Conservation (phyloP, 1,284 basidiomycete species). For the Tausonia pullulans region DNA sequence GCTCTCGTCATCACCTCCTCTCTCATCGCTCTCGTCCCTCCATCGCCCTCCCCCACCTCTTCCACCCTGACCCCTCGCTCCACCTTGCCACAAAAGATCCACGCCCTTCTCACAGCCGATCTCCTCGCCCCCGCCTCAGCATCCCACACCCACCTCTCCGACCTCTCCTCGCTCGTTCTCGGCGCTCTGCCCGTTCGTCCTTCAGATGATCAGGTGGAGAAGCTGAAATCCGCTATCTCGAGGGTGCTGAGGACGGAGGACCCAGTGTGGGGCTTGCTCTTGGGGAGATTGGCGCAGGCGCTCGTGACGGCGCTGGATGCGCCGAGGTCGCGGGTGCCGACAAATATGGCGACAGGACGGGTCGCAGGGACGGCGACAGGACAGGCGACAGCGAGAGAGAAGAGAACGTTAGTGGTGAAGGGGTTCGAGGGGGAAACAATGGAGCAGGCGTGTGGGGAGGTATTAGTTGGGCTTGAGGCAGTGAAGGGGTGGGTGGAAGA, state of each 20-base stretch:
- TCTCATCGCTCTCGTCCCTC: constrained; percentile 40
- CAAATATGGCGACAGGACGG: background rate
- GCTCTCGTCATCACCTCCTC: constrained; percentile 54
- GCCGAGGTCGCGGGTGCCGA: background rate
- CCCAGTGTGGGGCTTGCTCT: constrained; percentile 4
- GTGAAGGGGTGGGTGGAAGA: background rate
- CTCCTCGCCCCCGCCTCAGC: background rate
- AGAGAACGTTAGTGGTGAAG: background rate
- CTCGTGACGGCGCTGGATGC: background rate
- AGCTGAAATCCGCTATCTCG: background rate
- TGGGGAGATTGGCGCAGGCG: background rate
- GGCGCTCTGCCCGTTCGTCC: background rate
- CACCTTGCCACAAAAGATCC: background rate
- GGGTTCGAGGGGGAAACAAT: constrained; percentile 6
- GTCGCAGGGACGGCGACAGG: background rate
- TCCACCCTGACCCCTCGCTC: background rate
- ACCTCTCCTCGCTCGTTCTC: background rate
- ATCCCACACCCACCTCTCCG: background rate
- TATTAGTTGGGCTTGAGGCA: background rate
- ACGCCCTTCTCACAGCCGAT: background rate
- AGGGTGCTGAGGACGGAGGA: constrained; percentile 1
- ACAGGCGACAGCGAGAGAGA: background rate
- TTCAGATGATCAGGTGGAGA: background rate
- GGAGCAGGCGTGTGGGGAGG: background rate
- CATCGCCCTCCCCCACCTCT: constrained; percentile 35